phyloP scores from a whole-genome alignment of 140 eudicot genomes.

The Stevia rebaudiana region DNA sequence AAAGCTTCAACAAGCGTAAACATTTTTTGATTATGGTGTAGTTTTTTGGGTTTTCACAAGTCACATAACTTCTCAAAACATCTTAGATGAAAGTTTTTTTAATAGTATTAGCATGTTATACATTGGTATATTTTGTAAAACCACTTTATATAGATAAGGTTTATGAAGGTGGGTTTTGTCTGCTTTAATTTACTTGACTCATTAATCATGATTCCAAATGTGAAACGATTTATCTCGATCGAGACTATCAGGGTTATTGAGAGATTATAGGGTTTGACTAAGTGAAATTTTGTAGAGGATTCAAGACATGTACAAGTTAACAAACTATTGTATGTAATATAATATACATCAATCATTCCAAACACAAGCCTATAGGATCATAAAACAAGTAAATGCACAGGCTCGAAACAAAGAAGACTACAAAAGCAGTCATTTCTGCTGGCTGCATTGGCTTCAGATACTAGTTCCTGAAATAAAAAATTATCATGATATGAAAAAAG shows the following conservation, averaged over 20 bases:
- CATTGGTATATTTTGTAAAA: too few species aligned
- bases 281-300: neutral
- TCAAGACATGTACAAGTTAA: neutral
- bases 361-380: constrained; percentile 18
- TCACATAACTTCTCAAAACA: too few species aligned
- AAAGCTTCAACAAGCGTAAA: neutral
- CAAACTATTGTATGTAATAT: constrained; percentile 26
- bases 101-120: too few species aligned
- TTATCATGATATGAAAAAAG: neutral
- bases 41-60: too few species aligned
- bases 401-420: neutral
- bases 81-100: too few species aligned
- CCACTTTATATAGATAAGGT: too few species aligned
- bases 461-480: constrained; percentile 15
- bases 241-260: too few species aligned
- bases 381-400: constrained; percentile 24
- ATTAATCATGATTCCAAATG: too few species aligned
- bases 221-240: too few species aligned
- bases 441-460: constrained; percentile 4
- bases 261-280: too few species aligned
- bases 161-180: too few species aligned
- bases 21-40: neutral
- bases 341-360: constrained; percentile 28
- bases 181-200: too few species aligned
- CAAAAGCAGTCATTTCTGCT: neutral